These are phyloP conservation scores for Pseudogymnoascus sp. DNA, from an alignment of 2,329 filamentous ascomycete genomes.

Conservation along the genomic window DNA sequence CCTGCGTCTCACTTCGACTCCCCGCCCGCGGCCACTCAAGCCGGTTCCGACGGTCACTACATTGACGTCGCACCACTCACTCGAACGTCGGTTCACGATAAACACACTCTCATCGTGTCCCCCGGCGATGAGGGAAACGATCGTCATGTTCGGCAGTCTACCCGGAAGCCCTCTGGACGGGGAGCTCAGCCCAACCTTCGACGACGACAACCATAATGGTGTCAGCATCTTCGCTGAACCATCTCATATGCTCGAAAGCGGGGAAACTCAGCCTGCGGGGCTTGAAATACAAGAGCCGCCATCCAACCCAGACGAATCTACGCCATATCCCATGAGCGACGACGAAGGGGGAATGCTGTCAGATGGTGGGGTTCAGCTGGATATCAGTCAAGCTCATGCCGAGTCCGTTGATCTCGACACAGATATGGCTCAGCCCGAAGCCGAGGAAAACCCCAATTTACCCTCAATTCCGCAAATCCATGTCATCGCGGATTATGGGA, in stretches of 20 bases:
- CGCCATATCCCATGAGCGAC: conserved; percentile 1
- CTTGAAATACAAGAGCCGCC: neutral
- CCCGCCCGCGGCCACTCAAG: neutral
- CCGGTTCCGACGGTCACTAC: conserved; percentile 6
- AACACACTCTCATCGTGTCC: neutral
- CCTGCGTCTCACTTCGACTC: conserved; percentile 2
- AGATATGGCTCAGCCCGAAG: neutral
- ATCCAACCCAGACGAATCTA: neutral
- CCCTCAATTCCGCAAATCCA: neutral
- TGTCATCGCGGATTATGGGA: neutral
- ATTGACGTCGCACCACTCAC: neutral
- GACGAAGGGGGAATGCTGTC: conserved; percentile 1
- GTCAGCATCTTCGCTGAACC: neutral
- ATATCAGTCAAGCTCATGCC: neutral
- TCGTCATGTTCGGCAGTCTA: neutral
- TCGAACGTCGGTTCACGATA: neutral
- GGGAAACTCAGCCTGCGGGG: neutral
- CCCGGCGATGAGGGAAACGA: conserved; percentile 1
- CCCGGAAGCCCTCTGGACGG: neutral
- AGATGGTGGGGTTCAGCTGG: neutral
- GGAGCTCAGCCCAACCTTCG: conserved; percentile 5
- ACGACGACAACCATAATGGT: conserved; percentile 8
- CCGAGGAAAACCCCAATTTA: neutral
- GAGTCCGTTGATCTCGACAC: neutral
- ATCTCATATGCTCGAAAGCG: conserved; percentile 4